Evolutionary conservation across 345 rosid species (phyloP).

Genomic region (Corymbia maculata): DNA sequence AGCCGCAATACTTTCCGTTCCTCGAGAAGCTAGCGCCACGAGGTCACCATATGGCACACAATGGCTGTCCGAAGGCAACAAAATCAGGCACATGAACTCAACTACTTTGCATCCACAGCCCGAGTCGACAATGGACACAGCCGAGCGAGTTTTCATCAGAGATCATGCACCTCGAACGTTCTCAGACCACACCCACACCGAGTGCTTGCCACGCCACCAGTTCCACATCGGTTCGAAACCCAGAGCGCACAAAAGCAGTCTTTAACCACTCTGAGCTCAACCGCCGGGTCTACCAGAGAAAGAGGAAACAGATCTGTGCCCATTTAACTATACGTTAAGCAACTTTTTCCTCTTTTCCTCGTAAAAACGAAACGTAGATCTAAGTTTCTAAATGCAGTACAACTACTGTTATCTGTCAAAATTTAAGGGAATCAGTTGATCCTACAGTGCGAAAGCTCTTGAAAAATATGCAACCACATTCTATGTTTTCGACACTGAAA

Average conservation of each 20-base stretch:
- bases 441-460: neutral
- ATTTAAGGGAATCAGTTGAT: neutral
- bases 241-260: neutral
- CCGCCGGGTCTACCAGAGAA: neutral
- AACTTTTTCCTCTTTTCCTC: neutral
- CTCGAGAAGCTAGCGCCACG: neutral
- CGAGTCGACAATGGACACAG: neutral
- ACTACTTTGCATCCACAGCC: neutral
- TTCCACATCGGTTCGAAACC: neutral
- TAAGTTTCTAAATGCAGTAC: neutral
- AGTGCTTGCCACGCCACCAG: neutral
- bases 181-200: neutral
- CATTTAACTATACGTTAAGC: neutral
- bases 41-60: neutral
- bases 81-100: neutral
- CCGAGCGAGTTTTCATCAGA: neutral
- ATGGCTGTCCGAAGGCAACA: neutral
- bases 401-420: neutral
- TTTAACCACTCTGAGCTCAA: neutral
- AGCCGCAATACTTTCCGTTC: neutral
- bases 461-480: neutral
- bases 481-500: neutral
- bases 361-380: neutral
- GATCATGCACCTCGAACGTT: neutral
- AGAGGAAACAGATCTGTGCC: neutral